Base-by-base conservation (phyloP, 2,329 filamentous ascomycete species). In the Akanthomyces lecanii region DNA sequence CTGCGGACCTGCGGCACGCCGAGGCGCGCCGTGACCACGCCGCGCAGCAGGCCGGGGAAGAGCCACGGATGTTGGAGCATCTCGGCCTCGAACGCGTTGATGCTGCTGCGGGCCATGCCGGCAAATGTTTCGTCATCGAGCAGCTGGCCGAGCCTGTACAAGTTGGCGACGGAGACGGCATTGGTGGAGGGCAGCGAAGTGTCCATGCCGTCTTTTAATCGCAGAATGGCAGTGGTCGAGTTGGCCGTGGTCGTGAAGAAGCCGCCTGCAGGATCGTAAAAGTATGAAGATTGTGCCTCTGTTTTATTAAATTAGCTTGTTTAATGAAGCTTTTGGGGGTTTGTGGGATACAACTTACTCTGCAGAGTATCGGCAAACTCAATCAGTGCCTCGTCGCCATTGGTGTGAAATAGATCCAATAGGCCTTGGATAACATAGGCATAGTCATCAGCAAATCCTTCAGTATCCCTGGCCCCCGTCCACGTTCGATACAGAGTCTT, bases 131-230 rank as follows among this genome's bases (percentile, higher is more conserved):
- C 77, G 66, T 91, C 86, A 53, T 85, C 84, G 0, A 96, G 80
- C 1, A 96, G 74, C 6, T 83, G 82, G 14, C 86, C 86, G 4
- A 98, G 84, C 0, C 91, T 87, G 76, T 95, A 90, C n/a, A 98
- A 79, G 71, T 98, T 98, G 18, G 85, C 83, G 0, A 91, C 90
- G n/a, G 90, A 89, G 6, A 94, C 85, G 45, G 91, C 92, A 72
- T 99, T 99, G 58, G 91, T 89, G 0, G 92, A 95, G 0, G 95
- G 95, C 65, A 95, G 89, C 1, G 92, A 89, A 5, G 91, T 91
- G 74, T 99, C 95, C 84, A 97, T 97, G 67, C 92, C 95, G 66
- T 96, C 92, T 76, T 99, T 99, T 56, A 97, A 84, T 28, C 94
- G 89, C 65, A 98, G 85, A 64, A 97, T 88, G 33, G 89, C 83